phyloP scores from a whole-genome alignment of 2,329 filamentous ascomycete species.

The Fusarium avenaceum region DNA sequence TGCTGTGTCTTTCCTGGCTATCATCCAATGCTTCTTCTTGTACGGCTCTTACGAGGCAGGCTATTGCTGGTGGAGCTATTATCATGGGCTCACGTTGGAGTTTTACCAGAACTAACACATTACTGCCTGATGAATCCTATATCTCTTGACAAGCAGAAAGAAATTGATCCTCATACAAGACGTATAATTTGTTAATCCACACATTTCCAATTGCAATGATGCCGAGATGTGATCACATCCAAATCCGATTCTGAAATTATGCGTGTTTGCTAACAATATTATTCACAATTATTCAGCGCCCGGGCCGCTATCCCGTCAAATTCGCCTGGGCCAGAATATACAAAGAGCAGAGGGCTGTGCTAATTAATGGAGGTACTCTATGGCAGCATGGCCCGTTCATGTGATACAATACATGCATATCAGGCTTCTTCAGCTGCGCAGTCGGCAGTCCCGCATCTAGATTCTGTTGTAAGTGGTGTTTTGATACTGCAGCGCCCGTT shows the following conservation, averaged over 20 bases:
- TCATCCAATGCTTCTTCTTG: neutral
- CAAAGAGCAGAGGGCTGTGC: neutral
- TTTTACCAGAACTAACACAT: neutral
- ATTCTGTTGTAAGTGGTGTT: neutral
- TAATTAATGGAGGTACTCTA: neutral
- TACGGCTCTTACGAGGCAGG: neutral
- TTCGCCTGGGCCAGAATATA: neutral
- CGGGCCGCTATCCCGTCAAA: neutral
- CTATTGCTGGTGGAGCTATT: neutral
- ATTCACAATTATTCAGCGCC: neutral
- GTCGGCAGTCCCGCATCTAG: neutral
- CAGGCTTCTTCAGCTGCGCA: neutral
- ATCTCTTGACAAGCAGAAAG: conserved; percentile 11
- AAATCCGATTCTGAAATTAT: neutral
- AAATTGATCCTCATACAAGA: neutral
- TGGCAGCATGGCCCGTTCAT: neutral
- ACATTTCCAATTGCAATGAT: neutral
- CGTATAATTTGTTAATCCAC: neutral
- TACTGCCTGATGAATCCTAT: conserved; percentile 14
- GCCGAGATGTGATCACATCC: neutral
- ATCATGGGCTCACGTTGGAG: conserved; percentile 2
- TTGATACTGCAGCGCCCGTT: neutral
- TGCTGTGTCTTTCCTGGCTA: neutral
- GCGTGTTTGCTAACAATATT: neutral
- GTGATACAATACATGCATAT: neutral